phyloP scores from a whole-genome alignment of 306 rosid genomes.

The Cajanus cajan region DNA sequence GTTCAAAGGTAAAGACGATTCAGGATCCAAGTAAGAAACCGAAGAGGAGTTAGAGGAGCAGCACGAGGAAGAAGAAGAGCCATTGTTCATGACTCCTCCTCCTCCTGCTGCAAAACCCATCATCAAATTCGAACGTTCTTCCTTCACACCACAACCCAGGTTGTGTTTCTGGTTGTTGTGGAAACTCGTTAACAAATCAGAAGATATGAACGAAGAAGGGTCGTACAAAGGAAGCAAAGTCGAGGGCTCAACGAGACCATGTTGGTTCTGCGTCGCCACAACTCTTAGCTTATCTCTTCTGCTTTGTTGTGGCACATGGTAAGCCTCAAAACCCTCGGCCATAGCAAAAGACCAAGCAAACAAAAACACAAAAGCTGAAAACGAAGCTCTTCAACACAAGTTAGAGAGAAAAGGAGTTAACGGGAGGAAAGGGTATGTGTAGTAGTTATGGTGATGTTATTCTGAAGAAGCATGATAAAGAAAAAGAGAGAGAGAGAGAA shows the following conservation, averaged over 20 bases:
- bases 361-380: neutral
- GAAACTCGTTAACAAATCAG: conserved; percentile 41
- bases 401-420: neutral
- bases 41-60: conserved; percentile 37
- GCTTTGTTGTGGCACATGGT: conserved; percentile 93
- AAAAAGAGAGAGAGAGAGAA: neutral
- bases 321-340: conserved; percentile 86
- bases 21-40: conserved; percentile 52
- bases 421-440: conserved; percentile 5
- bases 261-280: conserved; percentile 35
- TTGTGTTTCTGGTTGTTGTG: conserved; percentile 19
- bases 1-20: conserved; percentile 39
- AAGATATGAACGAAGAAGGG: conserved; percentile 54
- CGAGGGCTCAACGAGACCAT: conserved; percentile 26
- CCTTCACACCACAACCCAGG: conserved; percentile 28
- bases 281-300: conserved; percentile 86
- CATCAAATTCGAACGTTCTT: conserved; percentile 45
- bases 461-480: neutral
- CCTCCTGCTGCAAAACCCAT: conserved; percentile 44
- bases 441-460: conserved; percentile 19
- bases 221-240: conserved; percentile 55
- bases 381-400: neutral
- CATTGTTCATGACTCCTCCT: neutral
- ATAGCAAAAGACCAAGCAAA: conserved; percentile 15
- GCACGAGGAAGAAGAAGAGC: conserved; percentile 33